Conservation (phyloP, 768 basidiomycete genomes). For the Pleurotus ostreatus region DNA sequence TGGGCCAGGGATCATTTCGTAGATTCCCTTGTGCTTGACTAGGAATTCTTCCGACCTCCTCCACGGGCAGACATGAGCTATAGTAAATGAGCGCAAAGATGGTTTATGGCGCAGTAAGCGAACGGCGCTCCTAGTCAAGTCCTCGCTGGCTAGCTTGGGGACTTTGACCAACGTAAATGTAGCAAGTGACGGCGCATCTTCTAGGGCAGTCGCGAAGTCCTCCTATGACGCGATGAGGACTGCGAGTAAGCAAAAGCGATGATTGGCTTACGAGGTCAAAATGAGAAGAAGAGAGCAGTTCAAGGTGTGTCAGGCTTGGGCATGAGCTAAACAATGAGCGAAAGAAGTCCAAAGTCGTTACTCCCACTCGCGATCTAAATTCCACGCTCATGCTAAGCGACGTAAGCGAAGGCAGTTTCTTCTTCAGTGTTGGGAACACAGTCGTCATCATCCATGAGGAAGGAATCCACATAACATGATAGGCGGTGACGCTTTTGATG, state of each 20-base stretch:
- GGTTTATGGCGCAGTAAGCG: not conserved
- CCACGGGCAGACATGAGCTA: conserved; percentile 4
- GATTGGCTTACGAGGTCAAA: conserved; percentile 57
- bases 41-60: conserved; percentile 3
- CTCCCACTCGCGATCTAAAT: conserved; percentile 58
- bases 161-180: conserved; percentile 3
- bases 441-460: conserved; percentile 45
- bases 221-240: not conserved
- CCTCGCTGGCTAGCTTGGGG: not conserved
- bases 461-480: conserved; percentile 8
- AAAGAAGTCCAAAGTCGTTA: conserved; percentile 63
- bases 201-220: not conserved
- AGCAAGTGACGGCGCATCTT: not conserved
- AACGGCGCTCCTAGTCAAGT: not conserved
- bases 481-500: conserved; percentile 5
- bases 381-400: conserved; percentile 63
- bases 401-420: conserved; percentile 48
- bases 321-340: conserved; percentile 64
- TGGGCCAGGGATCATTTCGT: not conserved
- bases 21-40: conserved; percentile 2
- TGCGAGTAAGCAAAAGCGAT: not conserved
- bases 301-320: conserved; percentile 58
- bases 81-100: not conserved
- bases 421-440: conserved; percentile 61
- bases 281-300: conserved; percentile 55